Evolutionary conservation across 2,329 filamentous ascomycete species (phyloP).

Genomic region (Talaromyces marneffei): DNA sequence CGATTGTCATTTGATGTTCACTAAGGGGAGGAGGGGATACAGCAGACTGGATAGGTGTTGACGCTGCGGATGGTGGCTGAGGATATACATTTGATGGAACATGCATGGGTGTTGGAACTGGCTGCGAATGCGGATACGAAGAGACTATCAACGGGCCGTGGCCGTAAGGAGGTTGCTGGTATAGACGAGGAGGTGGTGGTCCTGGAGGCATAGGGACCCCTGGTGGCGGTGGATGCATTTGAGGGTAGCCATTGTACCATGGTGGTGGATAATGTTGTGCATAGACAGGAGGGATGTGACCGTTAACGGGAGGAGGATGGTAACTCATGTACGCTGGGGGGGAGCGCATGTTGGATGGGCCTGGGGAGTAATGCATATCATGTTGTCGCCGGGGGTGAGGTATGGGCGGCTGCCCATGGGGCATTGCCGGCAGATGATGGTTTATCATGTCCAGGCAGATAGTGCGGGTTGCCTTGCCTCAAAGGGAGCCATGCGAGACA

Average conservation of each 20-base stretch:
- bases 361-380: constrained; percentile 39
- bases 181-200: constrained; percentile 35
- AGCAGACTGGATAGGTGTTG: constrained; percentile 32
- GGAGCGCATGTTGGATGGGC: constrained; percentile 49
- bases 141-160: constrained; percentile 38
- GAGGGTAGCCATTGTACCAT: constrained; percentile 42
- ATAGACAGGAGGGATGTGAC: constrained; percentile 42
- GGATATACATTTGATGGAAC: constrained; percentile 31
- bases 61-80: constrained; percentile 30
- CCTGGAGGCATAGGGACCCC: constrained; percentile 39
- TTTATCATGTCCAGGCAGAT: constrained; percentile 39
- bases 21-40: constrained; percentile 30
- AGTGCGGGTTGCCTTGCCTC: constrained; percentile 32
- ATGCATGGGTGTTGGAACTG: constrained; percentile 34
- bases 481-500: constrained; percentile 37
- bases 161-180: constrained; percentile 34
- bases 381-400: constrained; percentile 44
- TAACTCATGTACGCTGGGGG: constrained; percentile 55
- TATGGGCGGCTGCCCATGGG: constrained; percentile 47
- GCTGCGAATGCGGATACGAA: constrained; percentile 39
- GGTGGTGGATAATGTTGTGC: constrained; percentile 40
- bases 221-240: constrained; percentile 39
- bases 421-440: constrained; percentile 41
- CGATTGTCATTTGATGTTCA: constrained; percentile 2
- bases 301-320: constrained; percentile 54